Base-by-base conservation (phyloP, 2,329 filamentous ascomycete species). In the Botrytis cinerea region DNA sequence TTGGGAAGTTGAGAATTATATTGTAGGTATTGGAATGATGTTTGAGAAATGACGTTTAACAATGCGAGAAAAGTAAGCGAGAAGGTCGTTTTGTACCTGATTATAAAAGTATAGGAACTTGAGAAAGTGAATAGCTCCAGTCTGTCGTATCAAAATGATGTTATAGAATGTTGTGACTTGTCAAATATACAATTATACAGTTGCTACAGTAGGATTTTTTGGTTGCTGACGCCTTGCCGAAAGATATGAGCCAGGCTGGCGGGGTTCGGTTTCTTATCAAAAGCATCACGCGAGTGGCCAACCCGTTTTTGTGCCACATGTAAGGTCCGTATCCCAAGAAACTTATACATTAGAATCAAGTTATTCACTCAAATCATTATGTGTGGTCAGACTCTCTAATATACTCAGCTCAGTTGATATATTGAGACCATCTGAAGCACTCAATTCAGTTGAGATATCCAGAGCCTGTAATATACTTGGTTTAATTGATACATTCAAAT, bases 241-340 rank as follows among this genome's bases (percentile, higher is more conserved):
- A 46, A 51, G 18, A 57, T 38, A 57, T 46, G 38, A 25, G 46
- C 16, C 60, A 25, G 38, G 35, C 59, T 62, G 51, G 70, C 70
- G 70, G 70, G 70, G 70, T 71, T 28, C n/a, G 22, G 20, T 43
- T 40, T 43, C 69, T 71, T 71, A 71, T 71, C 69, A 71, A 51
- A 51, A 51, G 57, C 16, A 35, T 62, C 68, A 62, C 59, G 35
- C 57, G 68, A 70, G 28, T 57, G 51, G 51, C 38, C 48, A 40
- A n/a, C 14, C 51, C 22, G 18, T 12, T 46, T 46, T 14, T 54
- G 40, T 35, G 28, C 20, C 57, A 46, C 51, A 61, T 14, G 2
- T 43, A 7, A n/a, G 45, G 10, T n/a, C 32, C 12, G 14, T 38
- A n/a, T 46, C 40, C 38, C 7, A 38, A 38, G 38, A 38, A 38